Evolutionary conservation across 164 flowering plant species (phyloP).

Genomic region (Annona cherimola): DNA sequence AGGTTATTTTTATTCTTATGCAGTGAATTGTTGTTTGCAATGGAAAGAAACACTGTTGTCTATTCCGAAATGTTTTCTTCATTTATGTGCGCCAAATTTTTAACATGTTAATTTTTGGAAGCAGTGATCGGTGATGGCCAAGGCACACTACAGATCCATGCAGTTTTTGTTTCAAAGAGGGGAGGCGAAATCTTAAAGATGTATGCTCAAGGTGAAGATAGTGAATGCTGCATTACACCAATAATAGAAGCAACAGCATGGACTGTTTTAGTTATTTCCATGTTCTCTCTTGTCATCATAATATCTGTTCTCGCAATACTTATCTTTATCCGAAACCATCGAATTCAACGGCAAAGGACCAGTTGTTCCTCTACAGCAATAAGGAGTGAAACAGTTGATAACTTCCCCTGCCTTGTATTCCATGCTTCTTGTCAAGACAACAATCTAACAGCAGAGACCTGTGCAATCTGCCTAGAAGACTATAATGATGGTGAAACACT

Average conservation of each 20-base stretch:
- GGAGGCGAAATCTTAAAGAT: conserved; percentile 45
- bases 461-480: conserved; percentile 69
- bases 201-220: conserved; percentile 32
- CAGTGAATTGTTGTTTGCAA: neutral
- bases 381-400: conserved; percentile 28
- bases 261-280: conserved; percentile 48
- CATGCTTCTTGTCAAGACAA: conserved; percentile 12
- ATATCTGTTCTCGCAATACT: conserved; percentile 28
- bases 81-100: neutral
- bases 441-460: conserved; percentile 29
- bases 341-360: conserved; percentile 20
- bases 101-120: conserved; percentile 6
- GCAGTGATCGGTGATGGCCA: conserved; percentile 46
- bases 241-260: conserved; percentile 31
- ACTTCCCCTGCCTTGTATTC: conserved; percentile 32
- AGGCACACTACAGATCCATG: conserved; percentile 32
- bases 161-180: conserved; percentile 50
- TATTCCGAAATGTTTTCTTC: neutral
- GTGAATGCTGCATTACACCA: conserved; percentile 47
- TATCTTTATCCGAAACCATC: conserved; percentile 28
- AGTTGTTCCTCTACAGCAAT: conserved; percentile 16
- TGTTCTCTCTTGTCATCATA: conserved; percentile 44
- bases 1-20: neutral
- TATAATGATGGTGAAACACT: conserved; percentile 48
- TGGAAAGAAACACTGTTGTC: too few species aligned